A percentile compares a stretch with the other conserved stretches of the same genome.
These are phyloP conservation scores for Gloeophyllum trabeum DNA, from an alignment of 768 basidiomycete species.

Conservation along the genomic window DNA sequence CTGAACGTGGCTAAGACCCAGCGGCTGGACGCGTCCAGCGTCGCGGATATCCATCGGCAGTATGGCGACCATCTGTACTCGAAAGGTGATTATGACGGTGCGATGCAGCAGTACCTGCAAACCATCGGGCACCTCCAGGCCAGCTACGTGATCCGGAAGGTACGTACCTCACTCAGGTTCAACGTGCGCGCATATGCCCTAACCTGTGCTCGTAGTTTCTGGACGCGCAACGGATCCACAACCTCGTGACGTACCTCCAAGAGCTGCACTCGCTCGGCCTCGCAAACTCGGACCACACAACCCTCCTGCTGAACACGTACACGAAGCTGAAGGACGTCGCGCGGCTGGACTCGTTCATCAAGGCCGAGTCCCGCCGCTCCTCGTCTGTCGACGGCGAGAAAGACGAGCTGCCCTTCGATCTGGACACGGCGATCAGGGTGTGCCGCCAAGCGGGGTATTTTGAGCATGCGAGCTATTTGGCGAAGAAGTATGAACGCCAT, in stretches of 20 bases:
- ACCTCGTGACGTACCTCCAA: constrained; percentile 92
- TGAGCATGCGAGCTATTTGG: constrained; percentile 88
- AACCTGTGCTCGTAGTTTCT: constrained; percentile 53
- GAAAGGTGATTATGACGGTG: constrained; percentile 87
- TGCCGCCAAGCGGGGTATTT: constrained; percentile 96
- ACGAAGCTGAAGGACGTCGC: constrained; percentile 91
- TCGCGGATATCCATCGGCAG: constrained; percentile 82
- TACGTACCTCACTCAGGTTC: constrained; percentile 16
- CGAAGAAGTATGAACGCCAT: constrained; percentile 82
- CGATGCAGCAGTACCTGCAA: constrained; percentile 86
- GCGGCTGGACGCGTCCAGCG: constrained; percentile 53
- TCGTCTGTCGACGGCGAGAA: constrained; percentile 28
- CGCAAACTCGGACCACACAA: constrained; percentile 95
- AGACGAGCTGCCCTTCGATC: constrained; percentile 84
- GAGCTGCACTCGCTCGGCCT: constrained; percentile 84
- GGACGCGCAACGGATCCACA: constrained; percentile 91
- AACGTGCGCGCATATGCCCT: constrained; percentile 2
- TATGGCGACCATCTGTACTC: constrained; percentile 88
- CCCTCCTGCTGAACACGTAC: constrained; percentile 92
- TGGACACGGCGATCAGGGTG: constrained; percentile 94
- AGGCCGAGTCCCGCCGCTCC: constrained; percentile 57
- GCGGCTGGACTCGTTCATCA: constrained; percentile 86
- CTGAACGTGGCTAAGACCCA: constrained; percentile 76
- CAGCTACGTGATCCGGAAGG: constrained; percentile 96
- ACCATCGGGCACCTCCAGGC: constrained; percentile 86